Evolutionary conservation across 164 flowering plant genomes (phyloP).

Genomic region (Taxillus chinensis): DNA sequence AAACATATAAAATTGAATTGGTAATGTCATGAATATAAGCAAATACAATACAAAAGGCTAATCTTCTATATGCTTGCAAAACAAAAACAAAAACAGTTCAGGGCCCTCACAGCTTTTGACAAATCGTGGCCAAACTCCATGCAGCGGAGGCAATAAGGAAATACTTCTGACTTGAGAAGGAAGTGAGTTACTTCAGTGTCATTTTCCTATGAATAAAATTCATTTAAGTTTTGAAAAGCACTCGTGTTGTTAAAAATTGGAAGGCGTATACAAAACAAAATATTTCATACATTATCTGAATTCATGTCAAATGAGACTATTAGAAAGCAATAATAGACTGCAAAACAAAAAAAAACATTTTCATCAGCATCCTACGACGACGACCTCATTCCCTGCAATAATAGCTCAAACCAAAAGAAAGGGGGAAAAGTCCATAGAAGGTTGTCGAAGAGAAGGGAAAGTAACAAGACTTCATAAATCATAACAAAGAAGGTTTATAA

Average conservation of each 20-base stretch:
- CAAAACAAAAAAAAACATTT: too few relatives aligned
- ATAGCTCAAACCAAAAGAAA: too few relatives aligned
- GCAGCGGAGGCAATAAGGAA: slow-evolving; percentile 16
- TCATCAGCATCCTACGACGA: too few relatives aligned
- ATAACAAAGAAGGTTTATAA: too few relatives aligned
- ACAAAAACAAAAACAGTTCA: neutral
- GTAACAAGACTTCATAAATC: too few relatives aligned
- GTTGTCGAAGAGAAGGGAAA: too few relatives aligned
- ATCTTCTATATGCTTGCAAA: neutral
- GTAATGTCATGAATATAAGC: neutral
- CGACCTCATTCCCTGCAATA: too few relatives aligned
- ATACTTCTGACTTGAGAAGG: slow-evolving; percentile 14
- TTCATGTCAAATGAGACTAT: too few relatives aligned
- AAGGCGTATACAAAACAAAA: neutral
- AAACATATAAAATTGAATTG: neutral
- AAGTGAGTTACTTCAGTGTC: slow-evolving; percentile 9
- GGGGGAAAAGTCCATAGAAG: too few relatives aligned
- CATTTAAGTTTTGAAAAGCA: neutral
- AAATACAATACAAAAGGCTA: neutral
- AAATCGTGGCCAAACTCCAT: slow-evolving; percentile 17
- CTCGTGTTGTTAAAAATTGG: neutral
- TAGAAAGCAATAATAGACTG: too few relatives aligned
- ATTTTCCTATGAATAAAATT: slow-evolving; percentile 9
- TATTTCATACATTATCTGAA: too few relatives aligned
- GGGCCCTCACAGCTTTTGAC: slow-evolving; percentile 19